Percentiles rank a stretch among this genome's conserved stretches.
Evolutionary conservation across 106 monocot species (phyloP).

Genomic region (Xerophyta viscosa): DNA sequence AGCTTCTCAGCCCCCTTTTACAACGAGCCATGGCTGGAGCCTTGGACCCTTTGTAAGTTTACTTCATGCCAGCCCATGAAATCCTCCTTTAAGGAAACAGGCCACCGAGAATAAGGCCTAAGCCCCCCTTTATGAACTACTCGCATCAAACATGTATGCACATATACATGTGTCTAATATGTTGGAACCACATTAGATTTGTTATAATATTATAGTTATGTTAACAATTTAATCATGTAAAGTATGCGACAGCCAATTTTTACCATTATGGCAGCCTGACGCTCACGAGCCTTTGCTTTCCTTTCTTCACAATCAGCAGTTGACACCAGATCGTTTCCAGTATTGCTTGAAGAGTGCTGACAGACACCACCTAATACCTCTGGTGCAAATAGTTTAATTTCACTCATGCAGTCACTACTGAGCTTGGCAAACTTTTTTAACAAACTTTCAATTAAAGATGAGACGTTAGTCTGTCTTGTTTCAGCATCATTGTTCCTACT

Average conservation of each 20-base stretch:
- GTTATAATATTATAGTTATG: too few relatives aligned
- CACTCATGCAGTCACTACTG: slow-evolving; percentile 37
- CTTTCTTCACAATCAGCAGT: slow-evolving; percentile 33
- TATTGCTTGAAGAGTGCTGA: slow-evolving; percentile 8
- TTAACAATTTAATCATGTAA: too few relatives aligned
- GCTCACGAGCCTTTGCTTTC: slow-evolving; percentile 65
- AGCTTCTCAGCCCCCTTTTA: too few relatives aligned
- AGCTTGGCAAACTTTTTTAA: slow-evolving; percentile 74
- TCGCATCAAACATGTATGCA: too few relatives aligned
- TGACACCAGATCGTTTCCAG: slow-evolving; percentile 9
- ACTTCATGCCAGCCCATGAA: too few relatives aligned
- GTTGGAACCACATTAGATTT: too few relatives aligned
- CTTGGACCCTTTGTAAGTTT: too few relatives aligned
- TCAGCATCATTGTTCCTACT: slow-evolving; percentile 27
- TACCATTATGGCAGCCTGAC: slow-evolving; percentile 93
- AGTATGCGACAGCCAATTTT: not conserved
- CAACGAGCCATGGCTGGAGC: too few relatives aligned
- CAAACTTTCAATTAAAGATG: slow-evolving; percentile 53
- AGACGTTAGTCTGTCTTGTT: slow-evolving; percentile 43
- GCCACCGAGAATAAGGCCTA: too few relatives aligned
- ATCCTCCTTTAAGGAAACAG: too few relatives aligned
- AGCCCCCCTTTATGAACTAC: too few relatives aligned
- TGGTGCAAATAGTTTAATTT: slow-evolving; percentile 55
- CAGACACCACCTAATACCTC: slow-evolving; percentile 27
- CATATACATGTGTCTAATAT: too few relatives aligned